phyloP scores from a whole-genome alignment of 2,329 filamentous ascomycete species.

The Monilinia polystroma region DNA sequence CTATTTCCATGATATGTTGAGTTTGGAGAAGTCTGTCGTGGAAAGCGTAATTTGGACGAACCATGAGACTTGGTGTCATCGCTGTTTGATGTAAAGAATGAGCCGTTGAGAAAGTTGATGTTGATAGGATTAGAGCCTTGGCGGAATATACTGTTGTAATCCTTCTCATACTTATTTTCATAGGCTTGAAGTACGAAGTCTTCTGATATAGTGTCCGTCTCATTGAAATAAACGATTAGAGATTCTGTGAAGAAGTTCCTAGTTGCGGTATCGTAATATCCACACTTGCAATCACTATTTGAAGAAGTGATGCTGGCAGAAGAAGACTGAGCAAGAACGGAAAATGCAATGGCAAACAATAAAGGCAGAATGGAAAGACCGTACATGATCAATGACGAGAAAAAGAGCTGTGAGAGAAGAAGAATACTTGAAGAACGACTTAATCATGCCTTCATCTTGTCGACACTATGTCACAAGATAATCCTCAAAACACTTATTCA shows the following conservation, averaged over 20 bases:
- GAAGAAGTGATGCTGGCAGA: slow-evolving; percentile 6
- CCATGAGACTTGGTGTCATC: background rate
- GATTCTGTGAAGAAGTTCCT: slow-evolving; percentile 47
- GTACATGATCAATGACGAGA: slow-evolving; percentile 8
- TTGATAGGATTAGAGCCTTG: slow-evolving; percentile 46
- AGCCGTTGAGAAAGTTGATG: slow-evolving; percentile 40
- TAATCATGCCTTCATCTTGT: background rate
- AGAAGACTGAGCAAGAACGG: slow-evolving; percentile 5
- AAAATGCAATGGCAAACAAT: background rate
- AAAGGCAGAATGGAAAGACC: slow-evolving; percentile 10
- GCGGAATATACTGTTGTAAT: slow-evolving; percentile 48
- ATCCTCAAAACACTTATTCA: background rate
- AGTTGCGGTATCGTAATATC: slow-evolving; percentile 45
- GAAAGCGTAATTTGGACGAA: background rate
- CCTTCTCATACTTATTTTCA: slow-evolving; percentile 47
- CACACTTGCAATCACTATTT: slow-evolving; percentile 45
- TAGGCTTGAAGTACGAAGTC: slow-evolving; percentile 45
- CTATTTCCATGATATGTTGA: background rate
- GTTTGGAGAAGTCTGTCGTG: background rate
- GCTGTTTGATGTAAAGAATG: background rate
- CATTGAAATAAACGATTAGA: slow-evolving; percentile 52
- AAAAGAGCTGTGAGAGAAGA: background rate
- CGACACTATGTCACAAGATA: background rate
- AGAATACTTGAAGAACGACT: background rate
- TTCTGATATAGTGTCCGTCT: slow-evolving; percentile 42